A percentile compares a stretch with the other conserved stretches of the same genome.
Evolutionary conservation across 805 yeast species (phyloP).

Genomic region (Candida gorgasii): DNA sequence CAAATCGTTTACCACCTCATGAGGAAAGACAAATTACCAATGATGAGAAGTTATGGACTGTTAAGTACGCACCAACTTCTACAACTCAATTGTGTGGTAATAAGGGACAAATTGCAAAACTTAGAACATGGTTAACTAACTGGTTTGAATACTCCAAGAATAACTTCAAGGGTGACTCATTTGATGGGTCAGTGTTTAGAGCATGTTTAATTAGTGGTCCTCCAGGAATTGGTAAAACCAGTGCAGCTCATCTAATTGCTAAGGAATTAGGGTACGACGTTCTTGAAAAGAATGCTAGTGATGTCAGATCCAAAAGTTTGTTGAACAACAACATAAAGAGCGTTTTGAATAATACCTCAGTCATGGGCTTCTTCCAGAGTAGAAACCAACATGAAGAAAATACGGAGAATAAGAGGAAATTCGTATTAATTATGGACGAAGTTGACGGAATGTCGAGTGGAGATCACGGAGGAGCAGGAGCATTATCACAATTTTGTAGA

Average conservation of each 20-base stretch:
- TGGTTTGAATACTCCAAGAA: constrained; percentile 66
- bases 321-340: constrained; percentile 68
- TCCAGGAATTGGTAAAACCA: constrained; percentile 84
- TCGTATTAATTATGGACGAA: constrained; percentile 95
- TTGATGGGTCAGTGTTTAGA: constrained; percentile 66
- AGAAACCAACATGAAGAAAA: constrained; percentile 24
- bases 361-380: constrained; percentile 69
- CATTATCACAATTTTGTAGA: constrained; percentile 81
- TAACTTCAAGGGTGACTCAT: constrained; percentile 57
- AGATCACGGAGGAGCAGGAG: constrained; percentile 98
- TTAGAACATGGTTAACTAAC: constrained; percentile 70
- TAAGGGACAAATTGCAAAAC: constrained; percentile 66
- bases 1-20: constrained; percentile 18
- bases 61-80: constrained; percentile 82
- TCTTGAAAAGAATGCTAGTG: constrained; percentile 81
- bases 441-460: constrained; percentile 99
- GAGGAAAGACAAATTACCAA: constrained; percentile 41
- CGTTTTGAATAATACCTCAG: constrained; percentile 77
- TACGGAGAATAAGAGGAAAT: constrained; percentile 48
- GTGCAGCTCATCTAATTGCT: constrained; percentile 77
- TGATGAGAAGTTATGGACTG: constrained; percentile 84
- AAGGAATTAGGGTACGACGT: constrained; percentile 69
- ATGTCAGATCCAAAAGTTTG: constrained; percentile 82
- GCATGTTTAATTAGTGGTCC: constrained; percentile 89
- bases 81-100: constrained; percentile 87